Percentiles rank a stretch among this genome's conserved stretches.
phyloP scores from a whole-genome alignment of 2,329 filamentous ascomycete species.

The Botrytis hyacinthi region DNA sequence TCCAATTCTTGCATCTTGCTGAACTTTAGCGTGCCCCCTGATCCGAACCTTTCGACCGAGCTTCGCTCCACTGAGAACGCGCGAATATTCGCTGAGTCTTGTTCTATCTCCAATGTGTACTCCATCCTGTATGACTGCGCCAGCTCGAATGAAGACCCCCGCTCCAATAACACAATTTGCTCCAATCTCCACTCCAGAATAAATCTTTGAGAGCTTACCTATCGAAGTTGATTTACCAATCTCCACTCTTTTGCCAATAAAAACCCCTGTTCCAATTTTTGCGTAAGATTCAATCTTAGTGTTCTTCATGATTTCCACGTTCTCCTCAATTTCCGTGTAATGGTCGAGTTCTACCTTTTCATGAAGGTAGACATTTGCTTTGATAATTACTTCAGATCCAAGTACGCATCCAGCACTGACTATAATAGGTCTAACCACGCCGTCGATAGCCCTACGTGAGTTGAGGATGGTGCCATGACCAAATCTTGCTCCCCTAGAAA shows the following conservation, averaged over 20 bases:
- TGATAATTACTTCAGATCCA: neutral
- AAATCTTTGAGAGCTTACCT: rapidly evolving
- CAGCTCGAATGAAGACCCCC: rapidly evolving
- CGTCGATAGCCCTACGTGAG: neutral
- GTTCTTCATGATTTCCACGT: neutral
- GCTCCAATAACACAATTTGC: neutral
- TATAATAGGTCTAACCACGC: neutral
- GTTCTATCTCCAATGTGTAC: neutral
- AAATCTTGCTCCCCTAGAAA: neutral
- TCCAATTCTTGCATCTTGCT: neutral
- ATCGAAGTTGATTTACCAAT: neutral
- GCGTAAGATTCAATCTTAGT: neutral
- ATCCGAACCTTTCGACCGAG: rapidly evolving
- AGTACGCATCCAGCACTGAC: neutral
- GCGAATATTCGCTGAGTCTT: neutral
- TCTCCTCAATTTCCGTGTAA: neutral
- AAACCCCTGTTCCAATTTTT: rapidly evolving
- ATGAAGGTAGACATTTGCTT: neutral
- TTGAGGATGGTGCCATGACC: neutral
- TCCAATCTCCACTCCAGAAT: neutral
- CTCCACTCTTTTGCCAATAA: neutral
- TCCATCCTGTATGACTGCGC: neutral
- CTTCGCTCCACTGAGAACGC: neutral
- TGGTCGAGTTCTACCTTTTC: neutral
- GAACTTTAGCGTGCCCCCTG: rapidly evolving